Percentiles rank a stretch among this genome's conserved stretches.
Evolutionary conservation across 2,329 filamentous ascomycete genomes (phyloP).

Genomic region (Pestalotiopsis sp.): DNA sequence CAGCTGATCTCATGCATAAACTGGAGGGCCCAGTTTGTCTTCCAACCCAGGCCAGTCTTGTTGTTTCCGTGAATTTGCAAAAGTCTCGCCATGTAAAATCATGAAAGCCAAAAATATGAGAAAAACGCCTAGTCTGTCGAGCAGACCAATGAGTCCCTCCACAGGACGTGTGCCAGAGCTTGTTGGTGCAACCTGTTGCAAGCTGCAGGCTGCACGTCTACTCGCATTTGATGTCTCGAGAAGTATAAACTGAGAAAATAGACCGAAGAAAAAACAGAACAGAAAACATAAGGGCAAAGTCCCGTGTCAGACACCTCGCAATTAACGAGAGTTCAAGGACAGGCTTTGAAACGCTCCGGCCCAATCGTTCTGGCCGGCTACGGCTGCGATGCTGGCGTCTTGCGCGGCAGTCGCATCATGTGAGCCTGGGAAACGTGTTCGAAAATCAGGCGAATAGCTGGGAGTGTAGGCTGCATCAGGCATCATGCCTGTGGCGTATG

Average conservation of each 20-base stretch:
- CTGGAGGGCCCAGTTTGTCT: slow-evolving; percentile 16
- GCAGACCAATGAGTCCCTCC: slow-evolving; percentile 26
- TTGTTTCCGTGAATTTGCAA: slow-evolving; percentile 22
- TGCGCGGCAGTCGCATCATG: slow-evolving; percentile 36
- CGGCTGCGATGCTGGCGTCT: slow-evolving; percentile 31
- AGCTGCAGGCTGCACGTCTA: slow-evolving; percentile 2
- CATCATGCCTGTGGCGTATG: slow-evolving; percentile 43
- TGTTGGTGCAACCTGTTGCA: slow-evolving; percentile 17
- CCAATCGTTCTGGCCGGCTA: slow-evolving; percentile 61
- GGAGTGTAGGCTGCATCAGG: slow-evolving; percentile 45
- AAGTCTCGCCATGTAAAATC: slow-evolving; percentile 27
- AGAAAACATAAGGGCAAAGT: slow-evolving; percentile 23
- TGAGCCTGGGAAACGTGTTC: slow-evolving; percentile 39
- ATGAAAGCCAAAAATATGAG: slow-evolving; percentile 22
- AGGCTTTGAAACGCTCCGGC: slow-evolving; percentile 68
- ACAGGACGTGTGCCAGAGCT: slow-evolving; percentile 16
- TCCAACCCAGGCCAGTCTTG: slow-evolving; percentile 24
- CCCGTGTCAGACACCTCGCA: neutral
- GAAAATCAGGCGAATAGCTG: slow-evolving; percentile 47
- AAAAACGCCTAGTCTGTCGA: slow-evolving; percentile 27
- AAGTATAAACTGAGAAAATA: slow-evolving; percentile 18
- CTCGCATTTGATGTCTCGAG: neutral
- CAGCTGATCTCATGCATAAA: slow-evolving; percentile 29
- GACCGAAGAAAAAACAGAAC: slow-evolving; percentile 33
- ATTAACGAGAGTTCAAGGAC: slow-evolving; percentile 67